These are phyloP conservation scores for Kwoniella heveanensis DNA, from an alignment of 768 basidiomycete species.

Conservation along the genomic window DNA sequence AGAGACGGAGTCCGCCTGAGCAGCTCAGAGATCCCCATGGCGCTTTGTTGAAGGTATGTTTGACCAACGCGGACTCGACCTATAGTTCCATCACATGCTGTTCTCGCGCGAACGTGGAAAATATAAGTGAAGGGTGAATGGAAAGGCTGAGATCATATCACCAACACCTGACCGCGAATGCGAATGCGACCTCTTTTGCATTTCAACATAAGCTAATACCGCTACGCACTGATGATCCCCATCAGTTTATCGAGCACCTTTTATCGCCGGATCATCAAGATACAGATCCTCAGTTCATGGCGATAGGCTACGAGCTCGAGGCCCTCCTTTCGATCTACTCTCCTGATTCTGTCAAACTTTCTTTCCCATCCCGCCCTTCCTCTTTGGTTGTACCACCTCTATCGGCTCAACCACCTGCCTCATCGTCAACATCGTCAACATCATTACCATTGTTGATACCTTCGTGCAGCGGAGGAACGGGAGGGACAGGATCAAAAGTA, in stretches of 20 bases:
- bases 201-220: background rate
- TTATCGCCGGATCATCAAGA: constrained; percentile 38
- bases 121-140: too few species aligned
- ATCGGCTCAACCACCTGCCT: background rate
- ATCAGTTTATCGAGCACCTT: constrained; percentile 48
- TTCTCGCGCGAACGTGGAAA: too few species aligned
- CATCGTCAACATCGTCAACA: constrained; percentile 1
- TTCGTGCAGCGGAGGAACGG: background rate
- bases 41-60: constrained; percentile 23
- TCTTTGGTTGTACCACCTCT: constrained; percentile 19
- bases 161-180: too few species aligned
- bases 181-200: background rate
- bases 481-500: too few species aligned
- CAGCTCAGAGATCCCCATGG: constrained; percentile 28
- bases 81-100: too few species aligned
- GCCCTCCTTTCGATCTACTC: constrained; percentile 52
- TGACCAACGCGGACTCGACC: too few species aligned
- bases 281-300: constrained; percentile 37
- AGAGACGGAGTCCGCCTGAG: constrained; percentile 26
- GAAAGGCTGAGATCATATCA: too few species aligned
- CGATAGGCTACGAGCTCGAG: constrained; percentile 54
- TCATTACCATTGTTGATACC: too few species aligned
- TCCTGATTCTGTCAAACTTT: constrained; percentile 31
- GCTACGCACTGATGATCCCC: background rate
- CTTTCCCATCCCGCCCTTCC: constrained; percentile 36